Evolutionary conservation across 768 basidiomycete species (phyloP), one percentile per base, ranked within the genome.

Genomic region (Amanita molliuscula): DNA sequence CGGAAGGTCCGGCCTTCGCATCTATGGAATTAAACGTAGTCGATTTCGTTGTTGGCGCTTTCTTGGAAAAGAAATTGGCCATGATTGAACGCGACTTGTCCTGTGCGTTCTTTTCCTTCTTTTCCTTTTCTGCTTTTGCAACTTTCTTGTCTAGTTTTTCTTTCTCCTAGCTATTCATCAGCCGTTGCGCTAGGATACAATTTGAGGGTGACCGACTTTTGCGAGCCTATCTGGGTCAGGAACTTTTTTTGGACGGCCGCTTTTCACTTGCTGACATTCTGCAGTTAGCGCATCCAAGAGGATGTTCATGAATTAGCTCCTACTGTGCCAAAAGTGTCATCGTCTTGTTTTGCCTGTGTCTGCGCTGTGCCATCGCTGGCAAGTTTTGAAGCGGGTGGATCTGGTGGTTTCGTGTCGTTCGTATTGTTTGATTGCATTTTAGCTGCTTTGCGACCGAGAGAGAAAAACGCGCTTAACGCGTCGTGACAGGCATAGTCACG

Each of bases 1-100:
- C 61, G 5, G 70, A 71, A 41, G 78, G 61, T 38, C 64, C 67
- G 15, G 65, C 65, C 16, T 20, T 41, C 7, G 29, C n/a, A 29
- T 33, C 48, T 34, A 52, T 58, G 43, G 61, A 60, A 13, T 64
- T 53, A 29, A 65, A 53, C 16, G 58, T 54, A 31, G 53, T 36
- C n/a, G 59, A 54, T 11, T 65, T 38, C n/a, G 62, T 48, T 56
- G 77, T 79, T 7, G 77, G 62, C 9, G 21, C 49, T 36, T 23
- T 50, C 59, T 87, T 88, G 26, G 75, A 71, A 62, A 93, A 89
- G 69, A 91, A 93, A 60, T 67, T 84, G 0, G 78, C 75, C 80
- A 95, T 81, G 10, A 88, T 65, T 6, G 80, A 82, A 26, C 81
- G 77, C 3, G 88, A 87, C 63, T 79, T 89, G 48, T 78, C 75